Conservation (phyloP, 805 yeast species). For the Cyberlindnera mrakii region DNA sequence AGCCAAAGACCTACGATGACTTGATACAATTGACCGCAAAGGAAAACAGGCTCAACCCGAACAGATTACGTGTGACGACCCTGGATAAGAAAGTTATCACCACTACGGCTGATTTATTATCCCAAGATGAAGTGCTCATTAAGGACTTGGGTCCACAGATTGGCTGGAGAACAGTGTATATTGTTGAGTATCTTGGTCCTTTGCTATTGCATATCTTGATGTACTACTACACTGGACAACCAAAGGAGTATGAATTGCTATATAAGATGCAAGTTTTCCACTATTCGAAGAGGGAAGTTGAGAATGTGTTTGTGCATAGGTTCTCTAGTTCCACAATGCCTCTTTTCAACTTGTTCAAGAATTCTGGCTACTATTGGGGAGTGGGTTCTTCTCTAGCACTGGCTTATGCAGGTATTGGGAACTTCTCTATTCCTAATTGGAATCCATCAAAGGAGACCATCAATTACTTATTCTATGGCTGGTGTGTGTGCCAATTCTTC, state of each 20-base stretch:
- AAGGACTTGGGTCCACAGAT: slow-evolving; percentile 94
- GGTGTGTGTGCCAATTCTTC: slow-evolving; percentile 55
- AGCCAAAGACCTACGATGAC: slow-evolving; percentile 28
- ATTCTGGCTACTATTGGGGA: slow-evolving; percentile 90
- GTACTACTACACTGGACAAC: slow-evolving; percentile 33
- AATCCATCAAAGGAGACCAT: slow-evolving; percentile 28
- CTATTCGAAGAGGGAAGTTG: slow-evolving; percentile 82
- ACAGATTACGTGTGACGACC: slow-evolving; percentile 50
- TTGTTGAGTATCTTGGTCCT: slow-evolving; percentile 89
- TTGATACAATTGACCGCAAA: slow-evolving; percentile 38
- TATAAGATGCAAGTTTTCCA: slow-evolving; percentile 57
- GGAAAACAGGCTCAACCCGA: slow-evolving; percentile 37
- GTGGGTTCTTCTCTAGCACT: slow-evolving; percentile 61
- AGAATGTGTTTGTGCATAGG: slow-evolving; percentile 76
- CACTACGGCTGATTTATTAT: slow-evolving; percentile 8
- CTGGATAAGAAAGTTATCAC: slow-evolving; percentile 14
- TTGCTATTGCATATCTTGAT: slow-evolving; percentile 69
- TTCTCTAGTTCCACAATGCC: slow-evolving; percentile 95
- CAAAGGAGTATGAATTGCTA: slow-evolving; percentile 24
- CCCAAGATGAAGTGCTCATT: slow-evolving; percentile 41
- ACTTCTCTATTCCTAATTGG: slow-evolving; percentile 55
- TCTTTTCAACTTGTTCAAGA: slow-evolving; percentile 75
- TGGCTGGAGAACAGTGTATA: slow-evolving; percentile 85
- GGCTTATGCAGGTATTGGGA: slow-evolving; percentile 51
- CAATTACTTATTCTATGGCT: slow-evolving; percentile 10